Evolutionary conservation across 495 filamentous ascomycete species (phyloP).

Genomic region (Trichoderma asperelloides): DNA sequence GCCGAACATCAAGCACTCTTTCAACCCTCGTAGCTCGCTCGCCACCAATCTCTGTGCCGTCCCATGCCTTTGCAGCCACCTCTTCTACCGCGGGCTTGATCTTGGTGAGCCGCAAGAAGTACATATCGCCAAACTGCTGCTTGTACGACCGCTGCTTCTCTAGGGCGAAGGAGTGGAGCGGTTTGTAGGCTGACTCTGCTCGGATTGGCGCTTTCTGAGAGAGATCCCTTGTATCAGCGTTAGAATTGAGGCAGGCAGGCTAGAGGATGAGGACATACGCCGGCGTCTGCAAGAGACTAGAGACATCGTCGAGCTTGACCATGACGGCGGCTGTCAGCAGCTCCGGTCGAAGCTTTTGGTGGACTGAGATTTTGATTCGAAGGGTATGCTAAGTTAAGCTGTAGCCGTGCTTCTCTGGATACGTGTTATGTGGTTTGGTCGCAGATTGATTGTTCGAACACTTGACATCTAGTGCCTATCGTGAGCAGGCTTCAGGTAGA

Average conservation of each 20-base stretch:
- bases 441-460: background rate
- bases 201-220: constrained; percentile 31
- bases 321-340: constrained; percentile 12
- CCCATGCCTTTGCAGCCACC: constrained; percentile 67
- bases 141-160: constrained; percentile 69
- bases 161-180: constrained; percentile 63
- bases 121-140: constrained; percentile 96
- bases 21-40: constrained; percentile 69
- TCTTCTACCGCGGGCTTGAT: constrained; percentile 77
- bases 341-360: background rate
- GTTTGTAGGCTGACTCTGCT: constrained; percentile 58
- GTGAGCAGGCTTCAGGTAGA: no score
- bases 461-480: no score
- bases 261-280: constrained; percentile 15
- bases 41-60: constrained; percentile 65
- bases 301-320: constrained; percentile 19
- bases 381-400: no score
- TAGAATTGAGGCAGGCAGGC: background rate
- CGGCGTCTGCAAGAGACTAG: constrained; percentile 28
- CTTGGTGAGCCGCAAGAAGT: constrained; percentile 82
- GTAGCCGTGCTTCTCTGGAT: no score
- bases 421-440: background rate
- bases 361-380: background rate
- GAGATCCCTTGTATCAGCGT: constrained; percentile 24
- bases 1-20: constrained; percentile 86